Evolutionary conservation across 352 stramenopile species (phyloP).

Genomic region (Phytopythium helicoides): DNA sequence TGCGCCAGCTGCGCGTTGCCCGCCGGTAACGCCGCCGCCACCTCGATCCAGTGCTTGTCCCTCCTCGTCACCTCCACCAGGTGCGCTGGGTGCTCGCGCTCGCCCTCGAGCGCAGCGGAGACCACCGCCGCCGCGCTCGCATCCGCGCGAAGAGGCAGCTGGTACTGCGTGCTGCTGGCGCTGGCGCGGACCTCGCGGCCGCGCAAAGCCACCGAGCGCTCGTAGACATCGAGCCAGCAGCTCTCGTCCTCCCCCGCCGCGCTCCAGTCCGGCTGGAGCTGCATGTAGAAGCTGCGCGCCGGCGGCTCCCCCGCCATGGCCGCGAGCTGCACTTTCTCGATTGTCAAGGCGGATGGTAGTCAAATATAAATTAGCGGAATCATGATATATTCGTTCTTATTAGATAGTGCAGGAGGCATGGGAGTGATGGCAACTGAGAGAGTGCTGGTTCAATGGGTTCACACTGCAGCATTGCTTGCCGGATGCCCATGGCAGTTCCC

Average conservation of each 20-base stretch:
- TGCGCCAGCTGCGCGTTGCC: slow-evolving; percentile 6
- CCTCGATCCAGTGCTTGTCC: slow-evolving; percentile 46
- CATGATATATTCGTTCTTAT: too few species aligned
- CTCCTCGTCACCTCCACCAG: slow-evolving; percentile 34
- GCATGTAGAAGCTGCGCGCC: slow-evolving; percentile 37
- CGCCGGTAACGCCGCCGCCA: slow-evolving; percentile 22
- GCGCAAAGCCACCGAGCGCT: slow-evolving; percentile 31
- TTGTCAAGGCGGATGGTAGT: too few species aligned
- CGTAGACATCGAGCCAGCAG: slow-evolving; percentile 57
- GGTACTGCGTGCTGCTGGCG: slow-evolving; percentile 41
- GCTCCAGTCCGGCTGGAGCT: slow-evolving; percentile 67
- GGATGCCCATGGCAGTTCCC: too few species aligned
- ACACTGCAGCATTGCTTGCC: too few species aligned
- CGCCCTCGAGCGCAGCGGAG: neutral
- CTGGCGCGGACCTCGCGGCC: slow-evolving; percentile 11
- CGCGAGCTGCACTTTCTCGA: slow-evolving; percentile 4
- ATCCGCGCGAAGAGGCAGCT: slow-evolving; percentile 25
- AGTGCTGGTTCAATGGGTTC: too few species aligned
- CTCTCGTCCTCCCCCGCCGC: slow-evolving; percentile 7
- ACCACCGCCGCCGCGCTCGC: slow-evolving; percentile 1
- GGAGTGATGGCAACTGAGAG: too few species aligned
- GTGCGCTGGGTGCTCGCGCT: slow-evolving; percentile 8
- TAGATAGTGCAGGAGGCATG: too few species aligned
- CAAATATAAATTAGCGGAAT: too few species aligned
- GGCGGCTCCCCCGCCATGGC: slow-evolving; percentile 7